These are phyloP conservation scores for Xylaria intraflava DNA, from an alignment of 495 filamentous ascomycete genomes.

Conservation along the genomic window DNA sequence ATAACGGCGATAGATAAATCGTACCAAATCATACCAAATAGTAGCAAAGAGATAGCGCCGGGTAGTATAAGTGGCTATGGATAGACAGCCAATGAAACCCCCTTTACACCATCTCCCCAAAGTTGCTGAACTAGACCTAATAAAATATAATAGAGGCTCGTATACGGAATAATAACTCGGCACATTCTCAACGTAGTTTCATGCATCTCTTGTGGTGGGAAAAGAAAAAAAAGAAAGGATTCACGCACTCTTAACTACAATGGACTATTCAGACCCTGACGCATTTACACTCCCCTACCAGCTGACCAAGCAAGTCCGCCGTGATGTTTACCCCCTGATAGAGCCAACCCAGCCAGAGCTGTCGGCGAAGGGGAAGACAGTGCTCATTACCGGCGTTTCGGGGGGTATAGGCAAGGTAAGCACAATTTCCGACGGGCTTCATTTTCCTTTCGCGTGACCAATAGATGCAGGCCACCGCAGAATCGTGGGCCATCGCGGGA, in stretches of 20 bases:
- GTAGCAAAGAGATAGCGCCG: too few relatives aligned
- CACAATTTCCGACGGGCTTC: background rate
- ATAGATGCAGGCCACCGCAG: conserved; percentile 14
- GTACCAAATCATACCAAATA: too few relatives aligned
- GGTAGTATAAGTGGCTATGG: too few relatives aligned
- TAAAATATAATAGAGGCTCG: too few relatives aligned
- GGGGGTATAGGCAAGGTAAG: conserved; percentile 30
- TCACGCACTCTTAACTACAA: conserved; percentile 3
- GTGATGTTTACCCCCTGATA: conserved; percentile 32
- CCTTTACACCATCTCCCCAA: too few relatives aligned
- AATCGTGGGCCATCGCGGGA: conserved; percentile 26
- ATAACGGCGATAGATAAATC: too few relatives aligned
- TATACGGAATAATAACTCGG: background rate
- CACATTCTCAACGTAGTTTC: conserved; percentile 1
- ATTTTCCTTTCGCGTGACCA: background rate
- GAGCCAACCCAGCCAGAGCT: conserved; percentile 28
- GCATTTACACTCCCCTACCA: conserved; percentile 16
- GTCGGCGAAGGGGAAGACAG: conserved; percentile 32
- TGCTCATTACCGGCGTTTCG: conserved; percentile 37
- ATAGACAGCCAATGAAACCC: too few relatives aligned
- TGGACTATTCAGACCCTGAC: conserved; percentile 16
- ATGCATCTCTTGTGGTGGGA: background rate
- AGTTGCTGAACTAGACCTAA: too few relatives aligned
- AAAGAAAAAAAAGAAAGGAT: too few relatives aligned
- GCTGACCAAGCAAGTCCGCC: conserved; percentile 17